These are phyloP conservation scores for Termitomyces sp. DNA, from an alignment of 768 basidiomycete species.

Conservation along the genomic window DNA sequence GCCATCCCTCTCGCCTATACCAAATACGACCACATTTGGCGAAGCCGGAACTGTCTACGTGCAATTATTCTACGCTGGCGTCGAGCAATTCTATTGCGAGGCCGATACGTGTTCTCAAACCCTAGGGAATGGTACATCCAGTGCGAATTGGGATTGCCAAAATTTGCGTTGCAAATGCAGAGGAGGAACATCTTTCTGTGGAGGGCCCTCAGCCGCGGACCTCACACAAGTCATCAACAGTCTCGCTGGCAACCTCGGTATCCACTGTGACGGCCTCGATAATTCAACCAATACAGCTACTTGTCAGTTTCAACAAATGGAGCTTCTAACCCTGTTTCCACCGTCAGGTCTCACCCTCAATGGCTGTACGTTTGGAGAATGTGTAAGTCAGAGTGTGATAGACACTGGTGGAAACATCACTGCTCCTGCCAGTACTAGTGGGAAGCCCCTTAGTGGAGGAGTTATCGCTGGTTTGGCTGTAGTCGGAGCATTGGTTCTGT, in stretches of 20 bases:
- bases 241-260: constrained; percentile 57
- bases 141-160: constrained; percentile 63
- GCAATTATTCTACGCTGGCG: constrained; percentile 72
- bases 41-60: constrained; percentile 47
- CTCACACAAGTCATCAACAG: constrained; percentile 59
- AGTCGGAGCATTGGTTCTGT: constrained; percentile 58
- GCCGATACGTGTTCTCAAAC: constrained; percentile 69
- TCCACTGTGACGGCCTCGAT: constrained; percentile 55
- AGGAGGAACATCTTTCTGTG: constrained; percentile 69
- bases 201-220: constrained; percentile 36
- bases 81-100: constrained; percentile 84
- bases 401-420: constrained; percentile 41
- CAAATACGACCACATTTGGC: constrained; percentile 57
- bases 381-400: constrained; percentile 75
- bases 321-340: constrained; percentile 70
- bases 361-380: constrained; percentile 84
- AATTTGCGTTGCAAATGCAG: constrained; percentile 74
- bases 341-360: constrained; percentile 61
- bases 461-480: constrained; percentile 90
- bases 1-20: constrained; percentile 60
- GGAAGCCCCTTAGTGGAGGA: constrained; percentile 59
- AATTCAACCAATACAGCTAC: constrained; percentile 39
- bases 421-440: constrained; percentile 19
- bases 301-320: constrained; percentile 74
- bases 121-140: constrained; percentile 29